phyloP scores from a whole-genome alignment of 2,329 filamentous ascomycete species.

The Davidsoniella eucalypti region DNA sequence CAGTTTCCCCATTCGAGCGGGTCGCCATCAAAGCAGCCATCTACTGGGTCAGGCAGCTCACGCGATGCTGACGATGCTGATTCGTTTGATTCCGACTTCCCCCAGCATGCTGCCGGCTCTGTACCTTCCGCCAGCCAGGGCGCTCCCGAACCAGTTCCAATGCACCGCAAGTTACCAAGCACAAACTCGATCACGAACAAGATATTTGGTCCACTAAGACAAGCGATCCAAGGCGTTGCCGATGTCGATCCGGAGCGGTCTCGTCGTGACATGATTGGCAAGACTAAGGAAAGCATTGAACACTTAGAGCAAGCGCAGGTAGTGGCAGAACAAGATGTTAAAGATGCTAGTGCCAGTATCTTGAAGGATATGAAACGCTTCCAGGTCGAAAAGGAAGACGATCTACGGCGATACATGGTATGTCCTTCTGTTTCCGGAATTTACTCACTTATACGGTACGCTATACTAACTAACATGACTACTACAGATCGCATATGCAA shows the following conservation, averaged over 20 bases:
- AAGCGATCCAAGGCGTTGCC: slow-evolving; percentile 89
- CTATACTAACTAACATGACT: slow-evolving; percentile 15
- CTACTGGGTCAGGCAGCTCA: slow-evolving; percentile 33
- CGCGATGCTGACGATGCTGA: slow-evolving; percentile 56
- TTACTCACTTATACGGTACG: not conserved
- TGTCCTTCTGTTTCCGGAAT: slow-evolving; percentile 21
- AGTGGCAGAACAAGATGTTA: slow-evolving; percentile 79
- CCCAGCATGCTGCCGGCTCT: slow-evolving; percentile 61
- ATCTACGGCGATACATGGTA: slow-evolving; percentile 91
- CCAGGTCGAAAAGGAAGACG: slow-evolving; percentile 88
- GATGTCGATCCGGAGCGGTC: slow-evolving; percentile 92
- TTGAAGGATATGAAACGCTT: slow-evolving; percentile 83
- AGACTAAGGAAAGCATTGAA: slow-evolving; percentile 74
- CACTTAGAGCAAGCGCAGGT: slow-evolving; percentile 83
- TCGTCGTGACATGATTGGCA: slow-evolving; percentile 81
- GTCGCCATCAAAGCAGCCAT: slow-evolving; percentile 19
- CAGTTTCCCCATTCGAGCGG: not conserved
- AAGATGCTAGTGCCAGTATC: slow-evolving; percentile 77
- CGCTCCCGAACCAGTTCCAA: slow-evolving; percentile 25
- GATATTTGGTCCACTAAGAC: slow-evolving; percentile 87
- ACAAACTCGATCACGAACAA: slow-evolving; percentile 85
- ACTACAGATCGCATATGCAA: slow-evolving; percentile 68
- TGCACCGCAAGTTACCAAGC: slow-evolving; percentile 66
- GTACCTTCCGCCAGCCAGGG: slow-evolving; percentile 64
- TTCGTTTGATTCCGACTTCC: slow-evolving; percentile 92